Evolutionary conservation across 169 alveolate genomes (phyloP).

Genomic region (Eimeria maxima): DNA sequence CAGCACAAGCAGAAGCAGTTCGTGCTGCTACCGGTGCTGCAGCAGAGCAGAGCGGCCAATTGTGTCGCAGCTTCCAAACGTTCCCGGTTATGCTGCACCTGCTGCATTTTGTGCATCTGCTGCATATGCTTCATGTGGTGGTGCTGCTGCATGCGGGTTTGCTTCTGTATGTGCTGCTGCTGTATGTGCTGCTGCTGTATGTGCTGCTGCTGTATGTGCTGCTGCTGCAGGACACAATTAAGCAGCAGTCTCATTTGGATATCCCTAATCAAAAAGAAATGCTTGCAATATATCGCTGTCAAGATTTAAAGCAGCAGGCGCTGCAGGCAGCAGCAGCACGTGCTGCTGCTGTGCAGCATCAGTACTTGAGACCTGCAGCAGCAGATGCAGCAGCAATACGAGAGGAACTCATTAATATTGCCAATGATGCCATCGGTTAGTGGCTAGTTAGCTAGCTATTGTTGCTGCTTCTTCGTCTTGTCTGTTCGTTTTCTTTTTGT

Average conservation of each 20-base stretch:
- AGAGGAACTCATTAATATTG: not conserved
- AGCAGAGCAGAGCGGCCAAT: not conserved
- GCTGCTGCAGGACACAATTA: conserved; percentile 89
- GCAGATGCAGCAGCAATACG: conserved; percentile 25
- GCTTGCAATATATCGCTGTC: conserved; percentile 92
- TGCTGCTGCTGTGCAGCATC: conserved; percentile 45
- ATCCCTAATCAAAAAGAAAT: conserved; percentile 93
- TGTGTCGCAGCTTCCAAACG: too few species aligned
- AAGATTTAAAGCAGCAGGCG: conserved; percentile 89
- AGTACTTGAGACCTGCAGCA: conserved; percentile 18
- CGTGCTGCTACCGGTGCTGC: too few species aligned
- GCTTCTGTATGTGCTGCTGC: not conserved
- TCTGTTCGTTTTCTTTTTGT: too few species aligned
- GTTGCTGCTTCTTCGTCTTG: too few species aligned
- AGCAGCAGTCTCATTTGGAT: conserved; percentile 92
- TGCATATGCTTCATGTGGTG: too few species aligned
- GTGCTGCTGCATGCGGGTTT: not conserved
- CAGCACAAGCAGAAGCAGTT: not conserved
- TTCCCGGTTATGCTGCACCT: too few species aligned
- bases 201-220: conserved; percentile 36
- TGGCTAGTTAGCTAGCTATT: too few species aligned
- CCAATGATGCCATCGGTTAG: conserved; percentile 1
- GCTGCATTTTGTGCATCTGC: too few species aligned
- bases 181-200: not conserved
- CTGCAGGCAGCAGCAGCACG: conserved; percentile 77